Evolutionary conservation across 2,329 filamentous ascomycete genomes (phyloP), one percentile per base, ranked within the genome.

Genomic region (Epichloe amarillans): DNA sequence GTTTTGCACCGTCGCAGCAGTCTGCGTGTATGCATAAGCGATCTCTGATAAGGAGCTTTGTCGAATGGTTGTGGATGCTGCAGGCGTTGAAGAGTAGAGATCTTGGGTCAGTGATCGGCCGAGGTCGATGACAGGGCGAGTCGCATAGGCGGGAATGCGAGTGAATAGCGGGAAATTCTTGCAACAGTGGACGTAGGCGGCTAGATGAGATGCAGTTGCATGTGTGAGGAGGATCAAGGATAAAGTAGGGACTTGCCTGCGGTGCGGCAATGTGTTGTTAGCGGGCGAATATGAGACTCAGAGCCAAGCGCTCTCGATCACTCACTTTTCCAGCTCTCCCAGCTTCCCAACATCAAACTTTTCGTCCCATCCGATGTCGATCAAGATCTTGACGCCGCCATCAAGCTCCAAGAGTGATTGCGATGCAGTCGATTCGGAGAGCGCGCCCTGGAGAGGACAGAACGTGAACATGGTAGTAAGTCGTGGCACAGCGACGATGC

Each of bases 401-500:
- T 98, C 93, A 51, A 98, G 84, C 72, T 97, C 91, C 46, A 98
- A 74, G 37, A 98, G 80, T n/a, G 93, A 97, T 66, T 96, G 89
- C 56, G 89, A 94, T 42, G 91, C 90, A 52, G 83, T 76, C 45
- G 88, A 93, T 57, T 86, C 80, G 48, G 88, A 90, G 62, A 94
- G 88, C 54, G 93, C 91, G 64, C 93, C 93, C 59, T 95, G 83
- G 52, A 98, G 75, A 45, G 93, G 83, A 62, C 86, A 94, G 70
- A 97, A 96, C 57, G 86, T 95, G 74, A 98, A 97, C 93, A 98
- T 98, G 61, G 57, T 69, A 60, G 57, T 69, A 64, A 64, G 59
- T 43, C 15, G 52, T 42, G 47, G n/a, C 23, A 17, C 41, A 40
- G 41, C 46, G 48, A 50, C n/a, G 21, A 38, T 49, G 40, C 15